A percentile compares a stretch with the other conserved stretches of the same genome.
These are phyloP conservation scores for Boletus sensibilis DNA, from an alignment of 768 basidiomycete genomes.

Conservation along the genomic window DNA sequence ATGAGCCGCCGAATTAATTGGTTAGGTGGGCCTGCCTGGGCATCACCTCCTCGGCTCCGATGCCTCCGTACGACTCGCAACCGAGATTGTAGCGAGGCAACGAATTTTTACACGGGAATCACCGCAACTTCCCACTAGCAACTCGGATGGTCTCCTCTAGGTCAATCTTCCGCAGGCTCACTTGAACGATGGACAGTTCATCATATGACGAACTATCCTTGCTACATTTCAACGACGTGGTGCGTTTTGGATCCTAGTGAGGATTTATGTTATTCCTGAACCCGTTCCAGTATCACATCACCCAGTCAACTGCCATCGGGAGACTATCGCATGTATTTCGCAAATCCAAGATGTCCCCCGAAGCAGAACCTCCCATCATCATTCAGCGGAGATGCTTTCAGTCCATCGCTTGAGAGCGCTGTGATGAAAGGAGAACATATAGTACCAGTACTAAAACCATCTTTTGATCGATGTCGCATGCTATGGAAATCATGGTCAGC, in stretches of 20 bases:
- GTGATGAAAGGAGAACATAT: slow-evolving; percentile 10
- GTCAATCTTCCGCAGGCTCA: not conserved
- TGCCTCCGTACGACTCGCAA: not conserved
- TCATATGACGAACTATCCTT: slow-evolving; percentile 3
- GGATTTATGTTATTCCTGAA: not conserved
- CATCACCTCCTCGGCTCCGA: not conserved
- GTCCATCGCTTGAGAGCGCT: slow-evolving; percentile 5
- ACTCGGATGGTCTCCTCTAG: not conserved
- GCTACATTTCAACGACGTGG: slow-evolving; percentile 9
- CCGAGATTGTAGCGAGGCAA: not conserved
- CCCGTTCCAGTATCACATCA: slow-evolving; percentile 6
- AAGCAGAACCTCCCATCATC: not conserved
- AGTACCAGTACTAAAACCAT: slow-evolving; percentile 5
- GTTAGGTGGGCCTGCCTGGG: not conserved
- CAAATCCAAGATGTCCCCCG: not conserved
- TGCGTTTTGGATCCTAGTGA: not conserved
- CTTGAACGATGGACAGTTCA: not conserved
- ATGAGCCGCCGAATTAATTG: too few species aligned
- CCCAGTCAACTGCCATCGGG: slow-evolving; percentile 1
- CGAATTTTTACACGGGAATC: not conserved
- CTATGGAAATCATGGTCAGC: slow-evolving; percentile 8
- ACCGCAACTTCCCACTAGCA: not conserved
- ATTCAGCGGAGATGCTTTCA: slow-evolving; percentile 12
- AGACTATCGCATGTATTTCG: slow-evolving; percentile 2
- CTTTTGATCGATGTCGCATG: slow-evolving; percentile 11